phyloP scores from a whole-genome alignment of 2,329 filamentous ascomycete species.

The Pochonia chlamydosporia region DNA sequence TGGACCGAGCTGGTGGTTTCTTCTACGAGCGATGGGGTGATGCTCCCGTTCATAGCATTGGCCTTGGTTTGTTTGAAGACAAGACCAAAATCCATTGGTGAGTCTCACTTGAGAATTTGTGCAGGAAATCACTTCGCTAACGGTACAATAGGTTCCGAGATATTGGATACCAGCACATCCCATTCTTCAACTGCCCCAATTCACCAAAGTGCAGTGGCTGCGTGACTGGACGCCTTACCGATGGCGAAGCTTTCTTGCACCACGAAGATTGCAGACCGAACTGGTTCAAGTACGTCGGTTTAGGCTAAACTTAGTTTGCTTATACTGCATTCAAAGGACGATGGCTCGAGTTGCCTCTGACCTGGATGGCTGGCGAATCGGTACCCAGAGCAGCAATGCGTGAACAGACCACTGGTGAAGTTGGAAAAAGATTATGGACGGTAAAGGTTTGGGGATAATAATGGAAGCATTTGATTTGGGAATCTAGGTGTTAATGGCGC shows the following conservation, averaged over 20 bases:
- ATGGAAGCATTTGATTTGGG: background rate
- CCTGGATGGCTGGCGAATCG: background rate
- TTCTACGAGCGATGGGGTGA: constrained; percentile 99
- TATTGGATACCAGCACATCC: constrained; percentile 96
- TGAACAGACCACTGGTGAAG: background rate
- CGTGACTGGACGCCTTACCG: constrained; percentile 79
- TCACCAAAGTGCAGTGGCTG: constrained; percentile 90
- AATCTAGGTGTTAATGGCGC: constrained; percentile 8
- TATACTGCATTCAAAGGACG: background rate
- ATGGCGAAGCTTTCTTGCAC: constrained; percentile 78
- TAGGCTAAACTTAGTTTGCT: constrained; percentile 46
- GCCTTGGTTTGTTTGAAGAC: constrained; percentile 87
- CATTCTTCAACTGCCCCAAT: constrained; percentile 98
- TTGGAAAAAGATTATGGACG: background rate
- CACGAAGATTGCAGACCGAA: constrained; percentile 91
- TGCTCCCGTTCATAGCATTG: constrained; percentile 93
- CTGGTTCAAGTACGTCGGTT: constrained; percentile 94
- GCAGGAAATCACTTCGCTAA: background rate
- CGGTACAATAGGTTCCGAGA: constrained; percentile 82
- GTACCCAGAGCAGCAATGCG: background rate
- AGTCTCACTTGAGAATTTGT: constrained; percentile 22
- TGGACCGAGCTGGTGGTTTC: constrained; percentile 95
- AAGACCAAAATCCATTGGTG: constrained; percentile 88
- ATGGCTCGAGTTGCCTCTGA: background rate
- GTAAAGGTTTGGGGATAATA: background rate